These are phyloP conservation scores for Ophiostoma pallidulum DNA, from an alignment of 2,329 filamentous ascomycete genomes.

Conservation along the genomic window DNA sequence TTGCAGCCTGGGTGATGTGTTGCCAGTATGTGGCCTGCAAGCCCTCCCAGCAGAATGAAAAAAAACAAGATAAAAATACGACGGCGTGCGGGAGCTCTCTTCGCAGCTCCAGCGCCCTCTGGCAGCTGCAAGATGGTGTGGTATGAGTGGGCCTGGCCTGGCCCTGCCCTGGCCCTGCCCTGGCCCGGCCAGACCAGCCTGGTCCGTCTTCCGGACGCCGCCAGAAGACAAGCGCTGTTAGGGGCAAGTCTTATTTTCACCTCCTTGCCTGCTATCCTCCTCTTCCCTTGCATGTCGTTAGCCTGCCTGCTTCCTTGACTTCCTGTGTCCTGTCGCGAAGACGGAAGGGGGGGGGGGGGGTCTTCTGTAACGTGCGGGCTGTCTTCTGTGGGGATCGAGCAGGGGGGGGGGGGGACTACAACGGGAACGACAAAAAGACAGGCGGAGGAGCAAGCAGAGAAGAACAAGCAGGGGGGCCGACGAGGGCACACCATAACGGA, in stretches of 20 bases:
- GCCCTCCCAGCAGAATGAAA: not conserved
- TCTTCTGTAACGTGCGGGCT: conserved; percentile 7
- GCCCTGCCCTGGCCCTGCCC: too few relatives aligned
- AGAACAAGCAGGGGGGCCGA: not conserved
- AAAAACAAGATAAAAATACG: not conserved
- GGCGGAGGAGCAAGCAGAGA: not conserved
- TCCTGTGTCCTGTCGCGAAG: not conserved
- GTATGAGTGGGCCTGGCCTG: too few relatives aligned
- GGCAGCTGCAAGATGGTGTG: too few relatives aligned
- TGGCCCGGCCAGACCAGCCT: too few relatives aligned
- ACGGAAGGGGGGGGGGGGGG: conserved; percentile 5
- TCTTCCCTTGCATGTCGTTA: too few relatives aligned
- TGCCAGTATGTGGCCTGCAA: not conserved
- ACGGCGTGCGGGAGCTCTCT: not conserved
- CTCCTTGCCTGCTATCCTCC: too few relatives aligned
- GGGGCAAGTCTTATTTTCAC: too few relatives aligned
- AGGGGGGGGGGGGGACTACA: too few relatives aligned
- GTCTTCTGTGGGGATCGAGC: conserved; percentile 6
- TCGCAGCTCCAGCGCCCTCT: too few relatives aligned
- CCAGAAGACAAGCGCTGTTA: too few relatives aligned
- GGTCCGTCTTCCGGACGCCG: too few relatives aligned
- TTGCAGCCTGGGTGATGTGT: not conserved
- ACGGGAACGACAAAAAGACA: not conserved
- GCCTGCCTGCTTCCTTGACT: not conserved
- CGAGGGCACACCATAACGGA: not conserved